Percentiles rank a stretch among this genome's conserved stretches.
Evolutionary conservation across 129 eudicot species (phyloP).

Genomic region (Centaurea solstitialis): DNA sequence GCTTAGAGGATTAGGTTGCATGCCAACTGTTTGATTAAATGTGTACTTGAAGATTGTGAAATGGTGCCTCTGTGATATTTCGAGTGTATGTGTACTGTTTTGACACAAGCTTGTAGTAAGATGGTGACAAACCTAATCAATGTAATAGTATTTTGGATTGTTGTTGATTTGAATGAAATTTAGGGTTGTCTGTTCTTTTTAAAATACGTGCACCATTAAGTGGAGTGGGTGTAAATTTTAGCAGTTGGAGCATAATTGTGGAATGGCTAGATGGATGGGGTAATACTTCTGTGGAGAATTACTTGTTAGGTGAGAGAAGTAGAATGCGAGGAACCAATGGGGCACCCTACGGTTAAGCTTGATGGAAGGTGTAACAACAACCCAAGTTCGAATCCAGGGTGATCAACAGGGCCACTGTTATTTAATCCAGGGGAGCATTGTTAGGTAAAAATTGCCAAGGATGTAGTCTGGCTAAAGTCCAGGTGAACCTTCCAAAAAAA

Average conservation of each 20-base stretch:
- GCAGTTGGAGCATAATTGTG: neutral
- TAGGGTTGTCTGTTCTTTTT: neutral
- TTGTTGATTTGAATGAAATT: neutral
- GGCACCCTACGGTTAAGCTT: too few species aligned
- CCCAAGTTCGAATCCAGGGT: too few species aligned
- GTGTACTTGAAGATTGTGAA: neutral
- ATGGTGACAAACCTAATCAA: neutral
- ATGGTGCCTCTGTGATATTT: neutral
- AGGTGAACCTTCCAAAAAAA: too few species aligned
- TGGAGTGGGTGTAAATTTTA: neutral
- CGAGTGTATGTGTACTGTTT: neutral
- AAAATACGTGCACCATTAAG: neutral
- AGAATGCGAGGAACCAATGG: neutral
- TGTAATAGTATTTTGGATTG: neutral
- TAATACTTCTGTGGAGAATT: neutral
- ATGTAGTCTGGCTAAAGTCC: too few species aligned
- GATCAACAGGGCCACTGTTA: too few species aligned
- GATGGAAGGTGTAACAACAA: too few species aligned
- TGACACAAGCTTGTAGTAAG: conserved; percentile 6
- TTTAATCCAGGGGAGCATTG: too few species aligned
- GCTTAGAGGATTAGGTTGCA: conserved; percentile 8
- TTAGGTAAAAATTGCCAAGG: too few species aligned
- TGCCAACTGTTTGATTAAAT: conserved; percentile 12
- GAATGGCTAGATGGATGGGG: neutral
- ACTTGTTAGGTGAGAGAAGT: neutral